Base-by-base conservation (phyloP, 2,329 filamentous ascomycete genomes). In the Colletotrichum limetticola region DNA sequence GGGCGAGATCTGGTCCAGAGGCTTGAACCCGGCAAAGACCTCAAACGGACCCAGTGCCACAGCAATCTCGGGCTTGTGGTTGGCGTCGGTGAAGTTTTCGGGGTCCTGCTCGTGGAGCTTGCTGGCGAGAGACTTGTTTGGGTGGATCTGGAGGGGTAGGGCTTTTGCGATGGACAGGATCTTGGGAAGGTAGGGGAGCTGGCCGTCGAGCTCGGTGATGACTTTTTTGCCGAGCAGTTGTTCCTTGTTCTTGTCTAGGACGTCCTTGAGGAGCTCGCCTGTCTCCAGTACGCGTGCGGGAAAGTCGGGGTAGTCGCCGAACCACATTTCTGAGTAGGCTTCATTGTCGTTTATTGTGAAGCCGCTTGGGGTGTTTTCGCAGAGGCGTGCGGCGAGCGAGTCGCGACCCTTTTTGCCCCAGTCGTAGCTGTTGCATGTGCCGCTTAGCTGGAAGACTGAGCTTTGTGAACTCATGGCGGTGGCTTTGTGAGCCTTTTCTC, bases 31-130 rank as follows among this genome's bases (percentile, higher is more conserved):
- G 11, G 91, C 91, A 76, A 95, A 95, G 0, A 93, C 90, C 80
- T 95, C 93, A 77, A 95, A 95, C 26, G 90, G 88, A 14, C 88
- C 86, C 1, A 95, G 82, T 0, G 93, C 93, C 1, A 95, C 84
- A 1, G 93, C 93, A 66, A 95, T 95, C 79, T 95, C 93, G 1
- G 93, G 93, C 82, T 95, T 95, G 85, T 95, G 93, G 80, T 95
- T 95, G 3, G 88, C 83, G 75, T 95, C 93, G 1, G 89, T 89
- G 80, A 93, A 95, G 70, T 90, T 88, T 2, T 89, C 81, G 0
- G 93, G 92, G 66, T 94, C 86, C 75, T 90, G 80, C 66, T 87
- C 79, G 82, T 95, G 92, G 2, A 95, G 86, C 76, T 91, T 86
- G 9, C 86, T 82, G 0, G 93, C 89, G 1, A 95, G 86, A 0